Base-by-base conservation (phyloP, 208 protist genomes). In the Vickermania spadyakhi region DNA sequence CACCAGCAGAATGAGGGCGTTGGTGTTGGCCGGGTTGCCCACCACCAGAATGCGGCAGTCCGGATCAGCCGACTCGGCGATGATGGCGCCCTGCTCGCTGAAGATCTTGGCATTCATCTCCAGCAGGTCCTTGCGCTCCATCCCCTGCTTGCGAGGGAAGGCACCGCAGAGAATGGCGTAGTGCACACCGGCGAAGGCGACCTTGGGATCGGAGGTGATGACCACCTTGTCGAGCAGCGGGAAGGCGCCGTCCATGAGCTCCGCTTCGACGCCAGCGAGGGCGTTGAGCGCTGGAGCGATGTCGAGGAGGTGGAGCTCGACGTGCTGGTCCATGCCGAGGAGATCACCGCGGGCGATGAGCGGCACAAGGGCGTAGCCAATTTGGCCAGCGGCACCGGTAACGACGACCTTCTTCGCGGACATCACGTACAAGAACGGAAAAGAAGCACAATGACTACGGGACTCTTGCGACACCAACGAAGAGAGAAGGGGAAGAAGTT, bases 21-120 rank as follows among this genome's bases (percentile, higher is more conserved):
- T 99, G 25, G 98, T 99, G 76, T 99, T 99, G 28, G 97, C 97
- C 14, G 98, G 97, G 66, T 99, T 99, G 55, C 96, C 96, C 0
- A 98, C 95, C 23, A 98, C 93, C 2, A 97, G 59, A 3, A 96
- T 82, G 31, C 71, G 77, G 60, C 96, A 91, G 57, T 84, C 64
- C 28, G 77, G 64, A 1, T 68, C 67, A 21, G 95, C 96, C 52
- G 96, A 83, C 25, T 89, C 75, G 49, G 84, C 84, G 11, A 99
- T 58, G 11, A 85, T 80, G 22, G 77, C 79, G 28, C 97, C 98
- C 68, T 97, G 94, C 57, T 68, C 85, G 25, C 75, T 78, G 81
- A 99, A 99, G 56, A 99, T 99, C n/a, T 79, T 73, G 1, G 81
- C 89, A 73, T 99, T 99, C 22, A 75, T 85, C 41, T 93, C 72